Percentiles rank a stretch among this genome's conserved stretches.
These are phyloP conservation scores for Aspergillus fructus DNA, from an alignment of 2,329 filamentous ascomycete genomes.

Conservation along the genomic window DNA sequence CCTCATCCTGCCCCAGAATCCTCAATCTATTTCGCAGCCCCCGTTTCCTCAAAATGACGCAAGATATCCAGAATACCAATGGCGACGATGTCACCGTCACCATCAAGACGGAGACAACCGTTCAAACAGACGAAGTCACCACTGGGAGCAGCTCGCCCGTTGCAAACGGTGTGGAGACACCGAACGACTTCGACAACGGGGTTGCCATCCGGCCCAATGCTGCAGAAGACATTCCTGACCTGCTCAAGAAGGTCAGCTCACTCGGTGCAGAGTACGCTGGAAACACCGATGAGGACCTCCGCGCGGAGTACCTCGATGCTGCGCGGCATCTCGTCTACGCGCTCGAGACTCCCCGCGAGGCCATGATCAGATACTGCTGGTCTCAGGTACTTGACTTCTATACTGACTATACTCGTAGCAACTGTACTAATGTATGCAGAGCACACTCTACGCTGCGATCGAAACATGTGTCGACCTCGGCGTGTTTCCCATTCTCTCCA, in stretches of 20 bases:
- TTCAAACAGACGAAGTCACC: neutral
- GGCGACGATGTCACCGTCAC: neutral
- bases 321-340: conserved; percentile 22
- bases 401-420: no score
- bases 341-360: conserved; percentile 50
- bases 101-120: neutral
- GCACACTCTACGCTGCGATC: conserved; percentile 22
- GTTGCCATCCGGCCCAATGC: conserved; percentile 16
- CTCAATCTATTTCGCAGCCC: neutral
- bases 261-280: conserved; percentile 9
- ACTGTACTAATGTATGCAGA: neutral
- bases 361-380: conserved; percentile 50
- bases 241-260: conserved; percentile 12
- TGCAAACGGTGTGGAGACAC: neutral
- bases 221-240: conserved; percentile 10
- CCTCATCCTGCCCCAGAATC: no score
- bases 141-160: neutral
- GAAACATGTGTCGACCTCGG: conserved; percentile 25
- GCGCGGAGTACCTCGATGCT: conserved; percentile 17
- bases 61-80: neutral
- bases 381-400: conserved; percentile 32
- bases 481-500: conserved; percentile 22
- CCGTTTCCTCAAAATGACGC: neutral
- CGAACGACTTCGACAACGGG: conserved; percentile 7
- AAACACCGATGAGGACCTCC: conserved; percentile 9